Evolutionary conservation across 192 early-diverging fungal species (phyloP), one percentile per base, ranked within the genome.

Genomic region (Coemansia sp.): DNA sequence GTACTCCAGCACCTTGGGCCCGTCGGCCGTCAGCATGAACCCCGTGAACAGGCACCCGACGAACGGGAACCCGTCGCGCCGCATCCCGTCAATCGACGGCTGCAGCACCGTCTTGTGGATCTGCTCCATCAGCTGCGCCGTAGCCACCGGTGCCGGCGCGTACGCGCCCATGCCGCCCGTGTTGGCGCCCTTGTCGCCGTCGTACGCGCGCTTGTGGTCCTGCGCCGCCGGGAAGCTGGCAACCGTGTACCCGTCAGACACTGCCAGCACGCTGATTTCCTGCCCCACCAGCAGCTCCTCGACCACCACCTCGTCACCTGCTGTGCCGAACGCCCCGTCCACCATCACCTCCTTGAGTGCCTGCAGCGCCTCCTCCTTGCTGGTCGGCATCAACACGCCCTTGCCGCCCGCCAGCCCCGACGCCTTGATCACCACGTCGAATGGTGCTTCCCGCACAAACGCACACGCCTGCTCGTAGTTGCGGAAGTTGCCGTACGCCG

Each of bases 151-250:
- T 0, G 95, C 94, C 17, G 97, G 97, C 34, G 90, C 92, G 67
- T 99, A 99, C 53, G 91, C 92, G 9, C 97, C 97, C 97, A 99
- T 99, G 48, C 97, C 97, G 58, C 97, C 97, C 2, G 94, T 98
- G 83, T 98, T 99, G 53, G 90, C 91, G 0, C 97, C 94, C 62
- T 83, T 74, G 66, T 99, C 97, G 63, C 89, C 87, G 54, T 99
- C 93, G 61, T 87, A 84, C n/a, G 89, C 90, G 37, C 97, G 91
- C 81, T 99, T 99, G 81, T 99, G 97, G 69, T 99, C 97, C 82
- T 99, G 97, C 25, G 95, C 95, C 46, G 90, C 90, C 10, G 97
- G 97, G 66, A 94, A 81, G 41, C 89, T 79, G 23, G 91, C 69
- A 44, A 98, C 80, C 0, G 93, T 94, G 83, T 99, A 95, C 46